phyloP scores from a whole-genome alignment of 2,329 filamentous ascomycete species.

The Verticillium dahliae region DNA sequence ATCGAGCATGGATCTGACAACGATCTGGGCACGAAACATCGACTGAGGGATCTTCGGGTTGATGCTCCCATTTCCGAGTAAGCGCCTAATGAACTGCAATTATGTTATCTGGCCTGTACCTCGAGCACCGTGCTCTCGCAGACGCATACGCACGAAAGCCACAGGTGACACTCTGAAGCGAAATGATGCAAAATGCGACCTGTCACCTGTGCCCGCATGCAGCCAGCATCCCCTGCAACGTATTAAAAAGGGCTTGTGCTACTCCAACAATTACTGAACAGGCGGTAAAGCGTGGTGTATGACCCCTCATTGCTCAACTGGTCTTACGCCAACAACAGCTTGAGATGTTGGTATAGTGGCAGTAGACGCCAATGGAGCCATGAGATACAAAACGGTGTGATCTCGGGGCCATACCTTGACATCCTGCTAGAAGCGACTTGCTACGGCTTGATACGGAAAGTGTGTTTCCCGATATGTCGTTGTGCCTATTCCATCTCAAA shows the following conservation, averaged over 20 bases:
- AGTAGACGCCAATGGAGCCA: neutral
- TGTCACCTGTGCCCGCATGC: neutral
- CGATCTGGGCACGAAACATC: neutral
- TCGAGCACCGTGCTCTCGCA: neutral
- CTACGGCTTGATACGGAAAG: no score
- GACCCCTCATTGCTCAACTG: neutral
- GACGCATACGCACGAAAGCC: neutral
- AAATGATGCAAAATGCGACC: neutral
- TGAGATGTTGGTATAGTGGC: neutral
- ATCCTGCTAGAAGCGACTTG: no score
- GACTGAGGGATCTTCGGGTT: neutral
- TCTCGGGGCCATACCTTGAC: no score
- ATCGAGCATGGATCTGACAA: neutral
- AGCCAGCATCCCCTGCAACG: neutral
- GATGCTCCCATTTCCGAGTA: no score
- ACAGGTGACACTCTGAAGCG: neutral
- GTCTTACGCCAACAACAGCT: neutral
- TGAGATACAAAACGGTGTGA: no score
- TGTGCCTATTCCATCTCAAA: neutral
- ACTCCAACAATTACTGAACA: neutral
- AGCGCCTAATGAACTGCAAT: no score
- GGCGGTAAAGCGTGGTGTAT: neutral
- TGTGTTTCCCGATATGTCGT: no score
- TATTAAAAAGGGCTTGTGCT: neutral
- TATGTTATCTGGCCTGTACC: neutral